Evolutionary conservation across 2,329 filamentous ascomycete genomes (phyloP).

Genomic region (Byssoonygena ceratinophila): DNA sequence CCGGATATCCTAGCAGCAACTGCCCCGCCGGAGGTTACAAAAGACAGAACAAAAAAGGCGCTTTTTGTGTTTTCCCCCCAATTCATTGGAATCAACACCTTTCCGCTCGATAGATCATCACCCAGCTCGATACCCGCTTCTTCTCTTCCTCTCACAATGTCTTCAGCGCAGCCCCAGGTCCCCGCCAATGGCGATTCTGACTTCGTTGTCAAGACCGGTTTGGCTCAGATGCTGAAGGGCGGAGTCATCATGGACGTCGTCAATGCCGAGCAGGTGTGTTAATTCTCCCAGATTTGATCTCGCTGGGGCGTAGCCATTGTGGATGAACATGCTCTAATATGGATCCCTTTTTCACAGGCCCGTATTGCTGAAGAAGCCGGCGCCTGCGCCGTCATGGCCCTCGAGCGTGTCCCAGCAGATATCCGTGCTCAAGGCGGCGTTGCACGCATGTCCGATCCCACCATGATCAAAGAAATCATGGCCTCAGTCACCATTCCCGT

Average conservation of each 20-base stretch:
- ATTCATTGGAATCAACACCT: neutral
- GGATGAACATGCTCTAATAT: neutral
- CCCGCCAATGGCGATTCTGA: conserved; percentile 40
- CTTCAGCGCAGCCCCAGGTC: conserved; percentile 25
- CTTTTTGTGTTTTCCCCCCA: too few relatives aligned
- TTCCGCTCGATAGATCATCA: neutral
- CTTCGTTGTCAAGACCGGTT: conserved; percentile 86
- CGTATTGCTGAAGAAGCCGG: conserved; percentile 96
- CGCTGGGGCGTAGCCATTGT: neutral
- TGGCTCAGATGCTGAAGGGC: conserved; percentile 97
- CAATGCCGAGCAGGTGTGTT: conserved; percentile 63
- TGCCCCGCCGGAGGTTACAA: neutral
- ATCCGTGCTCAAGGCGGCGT: conserved; percentile 89
- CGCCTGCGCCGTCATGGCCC: conserved; percentile 92
- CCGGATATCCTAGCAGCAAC: too few relatives aligned
- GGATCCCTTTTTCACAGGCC: conserved; percentile 44
- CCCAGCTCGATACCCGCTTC: neutral
- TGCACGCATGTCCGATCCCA: conserved; percentile 89
- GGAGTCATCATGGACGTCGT: conserved; percentile 99
- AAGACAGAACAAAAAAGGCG: neutral
- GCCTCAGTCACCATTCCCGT: conserved; percentile 90
- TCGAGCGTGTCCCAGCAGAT: conserved; percentile 93
- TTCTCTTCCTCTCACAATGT: conserved; percentile 23
- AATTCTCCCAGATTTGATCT: neutral
- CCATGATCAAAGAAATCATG: conserved; percentile 94